phyloP scores from a whole-genome alignment of 306 rosid genomes.

The Lathyrus aphaca region DNA sequence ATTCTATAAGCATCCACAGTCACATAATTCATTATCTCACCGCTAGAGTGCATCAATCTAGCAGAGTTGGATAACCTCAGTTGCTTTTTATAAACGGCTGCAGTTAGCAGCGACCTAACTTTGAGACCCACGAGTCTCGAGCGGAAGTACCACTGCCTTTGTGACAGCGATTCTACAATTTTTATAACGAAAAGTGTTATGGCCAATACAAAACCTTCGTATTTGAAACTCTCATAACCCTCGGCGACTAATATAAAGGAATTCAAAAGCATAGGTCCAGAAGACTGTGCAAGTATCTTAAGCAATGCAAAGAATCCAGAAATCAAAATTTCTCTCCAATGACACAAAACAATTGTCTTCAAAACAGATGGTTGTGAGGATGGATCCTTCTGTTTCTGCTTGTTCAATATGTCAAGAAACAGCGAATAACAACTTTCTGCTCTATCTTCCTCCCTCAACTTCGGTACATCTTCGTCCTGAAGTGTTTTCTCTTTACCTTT shows the following conservation, averaged over 20 bases:
- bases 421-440: conserved; percentile 67
- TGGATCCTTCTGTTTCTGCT: conserved; percentile 49
- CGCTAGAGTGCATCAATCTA: too few relatives aligned
- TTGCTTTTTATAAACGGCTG: too few relatives aligned
- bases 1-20: conserved; percentile 89
- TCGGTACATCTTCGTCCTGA: conserved; percentile 68
- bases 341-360: conserved; percentile 60
- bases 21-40: conserved; percentile 46
- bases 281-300: conserved; percentile 63
- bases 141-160: too few relatives aligned
- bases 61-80: too few relatives aligned
- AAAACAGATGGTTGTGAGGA: conserved; percentile 58
- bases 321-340: conserved; percentile 64
- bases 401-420: conserved; percentile 59
- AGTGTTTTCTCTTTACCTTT: conserved; percentile 66
- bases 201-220: too few relatives aligned
- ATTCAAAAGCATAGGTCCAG: conserved; percentile 82
- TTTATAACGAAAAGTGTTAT: too few relatives aligned
- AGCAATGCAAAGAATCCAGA: conserved; percentile 82
- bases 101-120: too few relatives aligned
- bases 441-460: conserved; percentile 67
- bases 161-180: too few relatives aligned
- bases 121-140: too few relatives aligned
- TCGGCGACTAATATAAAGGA: conserved; percentile 48
- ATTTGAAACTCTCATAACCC: conserved; percentile 40